phyloP scores from a whole-genome alignment of 1,139 yeast genomes.

The Debaryomyces sp. region DNA sequence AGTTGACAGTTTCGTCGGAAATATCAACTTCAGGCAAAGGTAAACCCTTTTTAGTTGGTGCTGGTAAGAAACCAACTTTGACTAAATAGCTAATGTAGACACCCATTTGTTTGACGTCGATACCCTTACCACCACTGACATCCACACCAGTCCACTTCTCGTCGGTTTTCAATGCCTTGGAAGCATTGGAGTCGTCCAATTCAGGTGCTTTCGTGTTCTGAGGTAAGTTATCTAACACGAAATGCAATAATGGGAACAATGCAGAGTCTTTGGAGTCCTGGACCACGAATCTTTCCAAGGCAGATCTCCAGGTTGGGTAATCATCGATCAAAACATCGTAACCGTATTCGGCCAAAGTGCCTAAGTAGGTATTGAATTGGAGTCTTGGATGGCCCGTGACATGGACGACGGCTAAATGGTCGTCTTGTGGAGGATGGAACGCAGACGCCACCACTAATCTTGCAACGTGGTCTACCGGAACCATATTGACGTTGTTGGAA shows the following conservation, averaged over 20 bases:
- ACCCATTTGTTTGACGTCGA: conserved; percentile 66
- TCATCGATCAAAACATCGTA: conserved; percentile 63
- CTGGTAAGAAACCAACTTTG: conserved; percentile 75
- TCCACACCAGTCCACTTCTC: conserved; percentile 66
- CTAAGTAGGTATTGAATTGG: conserved; percentile 72
- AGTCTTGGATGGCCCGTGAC: conserved; percentile 98
- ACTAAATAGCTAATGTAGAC: conserved; percentile 78
- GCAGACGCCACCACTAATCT: conserved; percentile 85
- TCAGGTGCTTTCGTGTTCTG: conserved; percentile 94
- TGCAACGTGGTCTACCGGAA: conserved; percentile 98
- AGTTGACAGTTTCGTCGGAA: conserved; percentile 59
- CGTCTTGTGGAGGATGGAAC: conserved; percentile 64
- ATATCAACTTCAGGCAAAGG: conserved; percentile 62
- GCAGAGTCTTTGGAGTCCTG: conserved; percentile 78
- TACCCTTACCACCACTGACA: conserved; percentile 70
- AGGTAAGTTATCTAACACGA: conserved; percentile 90
- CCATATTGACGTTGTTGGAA: conserved; percentile 88
- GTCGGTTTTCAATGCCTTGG: conserved; percentile 62
- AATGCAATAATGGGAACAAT: conserved; percentile 87
- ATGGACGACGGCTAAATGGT: conserved; percentile 74
- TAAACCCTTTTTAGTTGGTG: conserved; percentile 49
- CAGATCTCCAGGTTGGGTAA: conserved; percentile 77
- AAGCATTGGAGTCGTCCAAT: conserved; percentile 83
- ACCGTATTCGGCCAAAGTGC: conserved; percentile 68
- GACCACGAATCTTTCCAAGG: conserved; percentile 75